Evolutionary conservation across 768 basidiomycete species (phyloP).

Genomic region (Amanita molliuscula): DNA sequence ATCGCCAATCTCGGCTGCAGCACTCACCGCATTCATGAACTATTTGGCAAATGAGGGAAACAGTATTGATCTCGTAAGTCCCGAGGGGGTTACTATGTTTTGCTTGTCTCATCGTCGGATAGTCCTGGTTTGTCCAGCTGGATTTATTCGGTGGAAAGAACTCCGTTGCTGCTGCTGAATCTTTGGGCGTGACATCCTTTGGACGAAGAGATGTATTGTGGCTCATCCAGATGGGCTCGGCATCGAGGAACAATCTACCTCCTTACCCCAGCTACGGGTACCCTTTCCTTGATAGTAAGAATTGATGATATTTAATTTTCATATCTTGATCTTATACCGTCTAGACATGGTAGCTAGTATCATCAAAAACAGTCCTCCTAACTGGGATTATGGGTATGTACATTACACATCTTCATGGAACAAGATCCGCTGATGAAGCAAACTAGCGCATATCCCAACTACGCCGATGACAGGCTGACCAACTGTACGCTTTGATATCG

Average conservation of each 20-base stretch:
- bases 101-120: neutral
- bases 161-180: too few species aligned
- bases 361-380: slow-evolving; percentile 21
- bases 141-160: too few species aligned
- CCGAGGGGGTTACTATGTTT: too few species aligned
- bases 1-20: slow-evolving; percentile 19
- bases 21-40: slow-evolving; percentile 20
- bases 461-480: too few species aligned
- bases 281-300: too few species aligned
- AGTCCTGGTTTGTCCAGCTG: slow-evolving; percentile 26
- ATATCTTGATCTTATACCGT: neutral
- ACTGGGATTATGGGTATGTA: slow-evolving; percentile 29
- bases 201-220: slow-evolving; percentile 27
- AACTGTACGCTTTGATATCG: too few species aligned
- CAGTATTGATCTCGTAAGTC: neutral
- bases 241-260: slow-evolving; percentile 21
- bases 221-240: slow-evolving; percentile 35
- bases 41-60: too few species aligned
- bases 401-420: slow-evolving; percentile 17
- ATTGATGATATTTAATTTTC: neutral
- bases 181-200: too few species aligned
- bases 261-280: slow-evolving; percentile 30
- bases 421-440: slow-evolving; percentile 19
- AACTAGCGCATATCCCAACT: too few species aligned
- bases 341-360: slow-evolving; percentile 23